Base-by-base conservation (phyloP, 305 asterid genomes). In the Fraxinus paxiana region DNA sequence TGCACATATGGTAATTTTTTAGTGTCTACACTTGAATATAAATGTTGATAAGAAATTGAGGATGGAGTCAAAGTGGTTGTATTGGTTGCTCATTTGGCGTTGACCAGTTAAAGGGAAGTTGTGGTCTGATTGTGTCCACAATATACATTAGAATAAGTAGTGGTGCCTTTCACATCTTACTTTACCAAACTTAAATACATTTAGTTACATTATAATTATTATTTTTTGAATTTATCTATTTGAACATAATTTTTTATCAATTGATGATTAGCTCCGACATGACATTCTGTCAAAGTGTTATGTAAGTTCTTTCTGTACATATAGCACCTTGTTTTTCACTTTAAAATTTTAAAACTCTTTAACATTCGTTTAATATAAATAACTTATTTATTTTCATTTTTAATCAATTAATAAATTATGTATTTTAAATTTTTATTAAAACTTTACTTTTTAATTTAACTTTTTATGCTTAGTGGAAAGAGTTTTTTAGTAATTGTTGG, bases 121-220 rank as follows among this genome's bases (percentile, higher is more conserved):
- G 82, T 79, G 82, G 71, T 65, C 37, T 46, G 26, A 67, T 43
- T 17, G 48, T 69, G 54, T 67, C 77, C 82, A 79, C 82, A 67
- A 79, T 63, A 56, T 6, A 17, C 13, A 6, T 1, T 18, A 5
- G 3, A 59, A 5, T 5, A 20, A 46, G 56, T 46, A 15, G 69
- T 59, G 69, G 65, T 41, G 46, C 51, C 76, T 67, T 67, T 67
- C 82, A 9, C 76, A 35, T 5, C 38, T 38, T 54, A 18, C 30
- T 59, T 2, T 59, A 5, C 61, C 22, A n/a, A 48, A 10, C n/a
- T 43, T 10, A 12, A 43, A 43, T 43, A 10, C 12, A 13, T 43
- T 26, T 26, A 26, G 28, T 26, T 26, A 26, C 28, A 26, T 26
- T 26, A 41, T 35, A 6, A 37, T 37, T 37, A 1, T 37, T 37